Evolutionary conservation across 371 early-diverging fungal genomes (phyloP).

Genomic region (Mucor saturninus): DNA sequence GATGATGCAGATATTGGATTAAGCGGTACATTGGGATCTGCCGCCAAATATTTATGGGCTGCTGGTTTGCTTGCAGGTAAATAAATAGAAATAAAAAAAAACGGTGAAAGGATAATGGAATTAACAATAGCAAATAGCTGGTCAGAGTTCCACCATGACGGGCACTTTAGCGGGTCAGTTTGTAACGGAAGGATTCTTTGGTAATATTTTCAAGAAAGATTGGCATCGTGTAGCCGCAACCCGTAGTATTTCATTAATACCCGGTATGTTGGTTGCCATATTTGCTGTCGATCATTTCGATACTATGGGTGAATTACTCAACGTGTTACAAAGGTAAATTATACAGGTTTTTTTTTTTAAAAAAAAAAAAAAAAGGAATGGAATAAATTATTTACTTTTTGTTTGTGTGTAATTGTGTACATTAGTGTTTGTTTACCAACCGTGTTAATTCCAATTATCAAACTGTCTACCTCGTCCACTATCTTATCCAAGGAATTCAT

Average conservation of each 20-base stretch:
- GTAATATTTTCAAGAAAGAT: constrained; percentile 61
- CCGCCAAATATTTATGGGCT: constrained; percentile 70
- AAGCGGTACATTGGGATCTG: constrained; percentile 57
- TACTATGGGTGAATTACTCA: constrained; percentile 69
- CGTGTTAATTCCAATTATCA: constrained; percentile 72
- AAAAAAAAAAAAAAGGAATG: neutral
- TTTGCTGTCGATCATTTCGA: constrained; percentile 67
- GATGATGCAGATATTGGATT: constrained; percentile 67
- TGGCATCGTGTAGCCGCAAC: constrained; percentile 74
- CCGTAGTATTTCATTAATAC: constrained; percentile 67
- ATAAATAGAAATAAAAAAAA: neutral
- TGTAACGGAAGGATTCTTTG: constrained; percentile 76
- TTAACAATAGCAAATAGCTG: constrained; percentile 39
- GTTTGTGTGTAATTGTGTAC: neutral
- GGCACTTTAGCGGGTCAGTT: constrained; percentile 79
- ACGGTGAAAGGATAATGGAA: neutral
- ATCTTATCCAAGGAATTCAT: constrained; percentile 56
- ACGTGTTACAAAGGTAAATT: constrained; percentile 60
- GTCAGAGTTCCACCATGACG: constrained; percentile 78
- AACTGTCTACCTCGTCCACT: constrained; percentile 50
- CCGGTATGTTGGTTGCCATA: constrained; percentile 69
- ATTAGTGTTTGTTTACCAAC: constrained; percentile 70
- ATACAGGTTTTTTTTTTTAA: neutral
- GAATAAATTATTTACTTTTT: neutral
- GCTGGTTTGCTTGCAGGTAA: constrained; percentile 65